These are phyloP conservation scores for Wickerhamiella brachini DNA, from an alignment of 805 yeast species.

Conservation along the genomic window DNA sequence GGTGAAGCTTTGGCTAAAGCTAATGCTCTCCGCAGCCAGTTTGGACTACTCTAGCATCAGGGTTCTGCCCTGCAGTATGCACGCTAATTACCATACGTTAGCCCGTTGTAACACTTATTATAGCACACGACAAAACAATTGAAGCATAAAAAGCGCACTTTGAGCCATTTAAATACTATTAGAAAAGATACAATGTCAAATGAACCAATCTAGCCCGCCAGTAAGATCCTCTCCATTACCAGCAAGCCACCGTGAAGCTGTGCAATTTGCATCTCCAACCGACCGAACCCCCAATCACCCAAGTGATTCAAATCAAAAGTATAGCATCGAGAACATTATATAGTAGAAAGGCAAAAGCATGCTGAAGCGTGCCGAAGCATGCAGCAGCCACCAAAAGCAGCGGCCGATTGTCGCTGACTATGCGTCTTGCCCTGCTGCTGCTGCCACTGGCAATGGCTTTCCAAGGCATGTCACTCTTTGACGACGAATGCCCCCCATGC, in stretches of 20 bases:
- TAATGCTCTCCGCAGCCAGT: background rate
- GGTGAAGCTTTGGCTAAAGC: slow-evolving; percentile 4
- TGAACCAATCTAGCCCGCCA: too few species aligned
- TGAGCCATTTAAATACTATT: too few species aligned
- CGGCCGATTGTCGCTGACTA: background rate
- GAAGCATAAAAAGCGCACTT: too few species aligned
- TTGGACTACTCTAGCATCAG: background rate
- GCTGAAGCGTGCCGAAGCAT: too few species aligned
- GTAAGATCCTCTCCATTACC: too few species aligned
- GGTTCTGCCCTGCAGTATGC: background rate
- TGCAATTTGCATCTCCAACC: too few species aligned
- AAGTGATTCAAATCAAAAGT: background rate
- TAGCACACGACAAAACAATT: too few species aligned
- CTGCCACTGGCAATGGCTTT: background rate
- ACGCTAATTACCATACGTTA: background rate
- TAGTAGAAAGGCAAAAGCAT: too few species aligned
- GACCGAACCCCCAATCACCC: background rate
- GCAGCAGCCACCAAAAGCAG: background rate
- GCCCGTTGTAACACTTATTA: too few species aligned
- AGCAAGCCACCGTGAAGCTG: too few species aligned
- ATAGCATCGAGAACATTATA: too few species aligned
- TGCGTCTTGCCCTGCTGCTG: background rate
- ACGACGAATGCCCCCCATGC: slow-evolving; percentile 56
- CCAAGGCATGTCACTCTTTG: background rate
- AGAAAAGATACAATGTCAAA: too few species aligned